phyloP scores from a whole-genome alignment of 257 asterid species.

The Scutellaria baicalensis region DNA sequence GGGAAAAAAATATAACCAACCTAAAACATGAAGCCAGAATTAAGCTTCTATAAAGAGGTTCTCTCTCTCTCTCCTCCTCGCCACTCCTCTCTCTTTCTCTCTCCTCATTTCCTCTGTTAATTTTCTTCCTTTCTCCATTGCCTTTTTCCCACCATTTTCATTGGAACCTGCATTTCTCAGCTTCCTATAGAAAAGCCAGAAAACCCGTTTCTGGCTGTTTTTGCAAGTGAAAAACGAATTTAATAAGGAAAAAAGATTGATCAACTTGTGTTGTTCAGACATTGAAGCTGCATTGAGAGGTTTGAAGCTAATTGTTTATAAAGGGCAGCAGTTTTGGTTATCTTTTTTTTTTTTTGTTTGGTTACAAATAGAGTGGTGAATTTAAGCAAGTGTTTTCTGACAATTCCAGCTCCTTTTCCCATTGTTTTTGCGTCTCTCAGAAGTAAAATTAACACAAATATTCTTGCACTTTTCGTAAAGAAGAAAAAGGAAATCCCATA shows the following conservation, averaged over 20 bases:
- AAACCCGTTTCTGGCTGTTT: not conserved
- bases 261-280: not conserved
- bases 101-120: constrained; percentile 11
- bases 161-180: constrained; percentile 7
- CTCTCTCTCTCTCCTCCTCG: constrained; percentile 29
- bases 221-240: not conserved
- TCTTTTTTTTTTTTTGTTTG: not conserved
- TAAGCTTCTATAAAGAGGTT: constrained; percentile 47
- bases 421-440: constrained; percentile 40
- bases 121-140: constrained; percentile 6
- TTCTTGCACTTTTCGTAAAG: constrained; percentile 39
- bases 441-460: constrained; percentile 40
- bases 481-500: constrained; percentile 4
- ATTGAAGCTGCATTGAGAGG: constrained; percentile 13
- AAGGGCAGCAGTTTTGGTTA: not conserved
- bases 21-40: constrained; percentile 28
- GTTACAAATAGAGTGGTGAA: constrained; percentile 17
- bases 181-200: not conserved
- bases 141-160: not conserved
- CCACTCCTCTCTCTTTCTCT: constrained; percentile 11
- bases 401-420: constrained; percentile 46
- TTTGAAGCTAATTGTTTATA: not conserved
- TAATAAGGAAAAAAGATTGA: not conserved
- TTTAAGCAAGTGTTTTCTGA: constrained; percentile 53
- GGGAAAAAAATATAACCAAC: constrained; percentile 6